A percentile compares a stretch with the other conserved stretches of the same genome.
Evolutionary conservation across 148 eudicot genomes (phyloP).

Genomic region (Pouteria glomerata): DNA sequence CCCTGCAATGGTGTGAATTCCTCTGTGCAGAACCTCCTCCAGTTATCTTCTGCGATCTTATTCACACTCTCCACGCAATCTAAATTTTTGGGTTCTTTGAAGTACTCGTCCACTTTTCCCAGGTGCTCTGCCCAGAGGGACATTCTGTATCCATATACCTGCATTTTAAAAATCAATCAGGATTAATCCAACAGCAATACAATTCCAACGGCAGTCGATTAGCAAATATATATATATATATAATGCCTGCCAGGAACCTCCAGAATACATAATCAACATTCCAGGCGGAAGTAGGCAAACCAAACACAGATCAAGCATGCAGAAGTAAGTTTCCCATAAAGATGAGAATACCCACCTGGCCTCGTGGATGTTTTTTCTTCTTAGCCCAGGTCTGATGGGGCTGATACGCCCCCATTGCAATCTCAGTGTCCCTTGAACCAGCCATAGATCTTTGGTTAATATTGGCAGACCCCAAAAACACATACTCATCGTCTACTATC

Average conservation of each 20-base stretch:
- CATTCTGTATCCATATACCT: conserved; percentile 56
- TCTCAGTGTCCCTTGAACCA: conserved; percentile 55
- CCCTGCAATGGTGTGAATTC: conserved; percentile 31
- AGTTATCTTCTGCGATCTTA: conserved; percentile 38
- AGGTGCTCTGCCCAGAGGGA: conserved; percentile 55
- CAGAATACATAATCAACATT: too few relatives aligned
- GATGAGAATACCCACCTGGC: conserved; percentile 34
- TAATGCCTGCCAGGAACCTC: too few relatives aligned
- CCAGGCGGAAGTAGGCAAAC: too few relatives aligned
- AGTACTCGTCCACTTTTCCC: conserved; percentile 22
- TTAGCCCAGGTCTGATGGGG: conserved; percentile 46
- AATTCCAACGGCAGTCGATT: neutral
- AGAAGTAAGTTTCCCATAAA: too few relatives aligned
- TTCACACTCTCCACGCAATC: conserved; percentile 33
- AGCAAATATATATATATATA: too few relatives aligned
- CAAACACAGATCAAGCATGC: neutral
- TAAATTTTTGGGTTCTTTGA: conserved; percentile 31
- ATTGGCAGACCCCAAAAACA: conserved; percentile 53
- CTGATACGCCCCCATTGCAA: conserved; percentile 58
- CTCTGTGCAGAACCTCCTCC: conserved; percentile 26
- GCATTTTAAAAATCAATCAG: neutral
- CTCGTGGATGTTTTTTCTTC: conserved; percentile 34
- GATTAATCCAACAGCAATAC: neutral
- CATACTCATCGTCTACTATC: conserved; percentile 54
- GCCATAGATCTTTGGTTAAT: conserved; percentile 53